Conservation (phyloP, 306 rosid genomes). For the Begonia peltatifolia region DNA sequence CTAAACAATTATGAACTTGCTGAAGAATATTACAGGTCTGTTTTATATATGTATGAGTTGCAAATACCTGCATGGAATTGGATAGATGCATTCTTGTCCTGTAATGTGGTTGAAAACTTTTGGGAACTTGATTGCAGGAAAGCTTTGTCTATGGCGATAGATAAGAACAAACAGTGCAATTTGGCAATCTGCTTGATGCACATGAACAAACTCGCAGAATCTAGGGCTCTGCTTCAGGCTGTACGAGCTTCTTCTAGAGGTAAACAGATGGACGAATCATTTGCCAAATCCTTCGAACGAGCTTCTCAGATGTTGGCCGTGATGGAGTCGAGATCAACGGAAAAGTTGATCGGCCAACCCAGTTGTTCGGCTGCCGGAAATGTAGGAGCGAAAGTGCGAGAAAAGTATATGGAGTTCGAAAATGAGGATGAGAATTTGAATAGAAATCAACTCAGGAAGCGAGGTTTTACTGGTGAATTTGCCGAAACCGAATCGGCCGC, state of each 20-base stretch:
- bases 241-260: constrained; percentile 47
- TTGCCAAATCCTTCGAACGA: constrained; percentile 61
- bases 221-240: constrained; percentile 62
- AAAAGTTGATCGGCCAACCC: constrained; percentile 1
- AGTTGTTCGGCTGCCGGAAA: too few species aligned
- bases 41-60: neutral
- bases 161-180: constrained; percentile 85
- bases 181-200: constrained; percentile 82
- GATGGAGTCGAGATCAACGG: constrained; percentile 3
- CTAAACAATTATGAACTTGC: constrained; percentile 43
- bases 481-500: too few species aligned
- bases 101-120: too few species aligned
- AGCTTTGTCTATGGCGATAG: constrained; percentile 66
- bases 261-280: constrained; percentile 66
- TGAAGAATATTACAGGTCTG: constrained; percentile 65
- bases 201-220: constrained; percentile 53
- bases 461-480: too few species aligned
- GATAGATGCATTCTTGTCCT: too few species aligned
- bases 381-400: too few species aligned
- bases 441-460: too few species aligned
- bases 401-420: too few species aligned
- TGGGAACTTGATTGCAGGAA: constrained; percentile 27
- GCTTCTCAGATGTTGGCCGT: constrained; percentile 50
- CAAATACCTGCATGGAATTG: too few species aligned
- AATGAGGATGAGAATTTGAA: too few species aligned